Evolutionary conservation across 2,329 filamentous ascomycete species (phyloP).

Genomic region (Talaromyces funiculosus): DNA sequence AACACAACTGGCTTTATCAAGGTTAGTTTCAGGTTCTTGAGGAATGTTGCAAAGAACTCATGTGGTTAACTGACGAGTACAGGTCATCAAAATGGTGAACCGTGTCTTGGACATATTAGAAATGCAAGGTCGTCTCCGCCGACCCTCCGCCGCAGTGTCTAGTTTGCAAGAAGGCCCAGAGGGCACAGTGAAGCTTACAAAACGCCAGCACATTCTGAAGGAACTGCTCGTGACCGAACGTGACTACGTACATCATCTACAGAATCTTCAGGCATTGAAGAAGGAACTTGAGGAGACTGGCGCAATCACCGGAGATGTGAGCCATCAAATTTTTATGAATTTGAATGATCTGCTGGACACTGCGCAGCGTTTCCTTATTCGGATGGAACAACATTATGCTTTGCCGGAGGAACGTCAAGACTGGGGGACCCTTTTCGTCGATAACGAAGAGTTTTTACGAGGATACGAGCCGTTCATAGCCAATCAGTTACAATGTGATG

Average conservation of each 20-base stretch:
- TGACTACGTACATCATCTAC: conserved; percentile 95
- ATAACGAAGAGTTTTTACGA: conserved; percentile 79
- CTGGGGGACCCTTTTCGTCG: conserved; percentile 88
- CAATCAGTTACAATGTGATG: conserved; percentile 86
- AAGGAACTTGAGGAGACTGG: conserved; percentile 83
- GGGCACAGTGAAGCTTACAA: conserved; percentile 53
- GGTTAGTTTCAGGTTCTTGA: conserved; percentile 45
- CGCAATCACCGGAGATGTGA: conserved; percentile 77
- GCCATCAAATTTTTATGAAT: conserved; percentile 95
- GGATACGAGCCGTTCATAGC: conserved; percentile 97
- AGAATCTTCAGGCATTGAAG: conserved; percentile 88
- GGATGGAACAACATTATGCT: conserved; percentile 91
- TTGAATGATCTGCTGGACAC: conserved; percentile 93
- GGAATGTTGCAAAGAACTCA: not conserved
- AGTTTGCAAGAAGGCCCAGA: conserved; percentile 43
- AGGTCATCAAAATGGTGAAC: conserved; percentile 89
- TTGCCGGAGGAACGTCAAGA: conserved; percentile 70
- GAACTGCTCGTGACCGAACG: conserved; percentile 93
- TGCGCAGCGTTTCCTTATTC: conserved; percentile 88
- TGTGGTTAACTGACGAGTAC: not conserved
- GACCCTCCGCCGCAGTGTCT: conserved; percentile 49
- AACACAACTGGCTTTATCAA: conserved; percentile 98
- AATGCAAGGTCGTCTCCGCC: conserved; percentile 67
- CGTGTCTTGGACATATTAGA: conserved; percentile 83
- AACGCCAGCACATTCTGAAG: conserved; percentile 82